phyloP scores from a whole-genome alignment of 1,284 basidiomycete genomes.

The Apiotrichum gamsii region DNA sequence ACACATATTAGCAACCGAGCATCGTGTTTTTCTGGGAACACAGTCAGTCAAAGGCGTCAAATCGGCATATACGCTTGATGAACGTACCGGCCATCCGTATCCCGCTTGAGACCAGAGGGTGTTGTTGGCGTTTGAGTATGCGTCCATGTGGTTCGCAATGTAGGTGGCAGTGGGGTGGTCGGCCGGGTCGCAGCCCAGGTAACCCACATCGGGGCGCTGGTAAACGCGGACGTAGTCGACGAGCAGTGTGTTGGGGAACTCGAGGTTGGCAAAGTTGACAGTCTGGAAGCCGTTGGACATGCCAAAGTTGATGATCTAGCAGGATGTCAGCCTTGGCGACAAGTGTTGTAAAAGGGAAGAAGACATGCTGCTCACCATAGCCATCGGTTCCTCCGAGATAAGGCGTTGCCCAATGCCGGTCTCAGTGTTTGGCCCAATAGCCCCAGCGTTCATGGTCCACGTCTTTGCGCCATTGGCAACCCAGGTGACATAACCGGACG shows the following conservation, averaged over 20 bases:
- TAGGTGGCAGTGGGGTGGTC: constrained; percentile 63
- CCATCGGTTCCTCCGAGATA: constrained; percentile 79
- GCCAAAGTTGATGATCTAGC: constrained; percentile 71
- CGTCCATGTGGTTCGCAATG: constrained; percentile 33
- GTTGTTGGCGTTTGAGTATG: constrained; percentile 38
- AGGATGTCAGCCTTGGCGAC: not conserved
- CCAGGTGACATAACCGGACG: constrained; percentile 67
- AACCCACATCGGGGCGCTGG: constrained; percentile 57
- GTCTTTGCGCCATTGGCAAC: constrained; percentile 58
- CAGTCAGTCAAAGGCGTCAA: not conserved
- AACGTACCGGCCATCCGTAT: constrained; percentile 35
- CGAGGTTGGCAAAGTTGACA: constrained; percentile 60
- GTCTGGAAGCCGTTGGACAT: constrained; percentile 44
- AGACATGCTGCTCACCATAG: constrained; percentile 29
- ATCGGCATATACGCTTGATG: no score
- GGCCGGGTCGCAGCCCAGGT: constrained; percentile 74
- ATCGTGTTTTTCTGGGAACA: constrained; percentile 20
- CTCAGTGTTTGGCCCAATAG: constrained; percentile 61
- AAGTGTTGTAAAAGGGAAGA: no score
- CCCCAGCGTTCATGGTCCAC: constrained; percentile 70
- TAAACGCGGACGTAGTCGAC: constrained; percentile 82
- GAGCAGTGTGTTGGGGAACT: constrained; percentile 59
- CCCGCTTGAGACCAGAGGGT: constrained; percentile 35
- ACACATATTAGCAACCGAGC: constrained; percentile 9
- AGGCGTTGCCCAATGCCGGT: constrained; percentile 67